Evolutionary conservation across 2,329 filamentous ascomycete species (phyloP), one percentile per base, ranked within the genome.

Genomic region (Corniculantispora saksenae): DNA sequence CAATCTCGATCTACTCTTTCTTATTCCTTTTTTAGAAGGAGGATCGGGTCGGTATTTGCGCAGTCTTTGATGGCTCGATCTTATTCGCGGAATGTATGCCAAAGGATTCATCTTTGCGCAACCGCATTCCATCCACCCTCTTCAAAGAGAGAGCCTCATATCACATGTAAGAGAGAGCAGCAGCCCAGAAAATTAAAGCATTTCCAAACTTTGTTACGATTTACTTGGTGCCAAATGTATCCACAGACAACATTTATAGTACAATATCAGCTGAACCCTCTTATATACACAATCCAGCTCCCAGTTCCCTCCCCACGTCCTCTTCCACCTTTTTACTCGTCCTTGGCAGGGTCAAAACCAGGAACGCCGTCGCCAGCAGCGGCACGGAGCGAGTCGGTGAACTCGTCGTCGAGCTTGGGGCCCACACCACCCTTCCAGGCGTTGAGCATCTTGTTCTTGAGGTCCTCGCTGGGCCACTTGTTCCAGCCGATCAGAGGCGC

Each of bases 371-470:
- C 67, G 35, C 73, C 73, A 40, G 72, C 72, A 48, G 73, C 73
- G 3, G 55, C 32, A 23, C 67, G 61, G 0, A 75, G 70, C 3
- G 63, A 65, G 17, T 70, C 66, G 3, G 66, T 67, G 63, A 74
- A 75, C 23, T 73, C 71, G 38, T 70, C 66, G 45, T 74, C 73
- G 32, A 75, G 60, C 70, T 74, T 75, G 5, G 72, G 72, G 0
- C 71, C 70, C 32, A 73, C 72, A n/a, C 71, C 72, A 7, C 72
- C 73, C 19, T 50, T 72, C 68, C 69, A 74, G 29, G 69, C 67
- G 19, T 66, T 25, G 13, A 74, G 69, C 69, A 75, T 70, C 57
- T 67, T 72, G 35, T 72, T 66, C 9, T 69, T 66, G 12, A 75
- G 67, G 2, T 58, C 69, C 23, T 63, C 65, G 21, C 65, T 65